Evolutionary conservation across 768 basidiomycete species (phyloP).

Genomic region (Pleurotus giganteus): DNA sequence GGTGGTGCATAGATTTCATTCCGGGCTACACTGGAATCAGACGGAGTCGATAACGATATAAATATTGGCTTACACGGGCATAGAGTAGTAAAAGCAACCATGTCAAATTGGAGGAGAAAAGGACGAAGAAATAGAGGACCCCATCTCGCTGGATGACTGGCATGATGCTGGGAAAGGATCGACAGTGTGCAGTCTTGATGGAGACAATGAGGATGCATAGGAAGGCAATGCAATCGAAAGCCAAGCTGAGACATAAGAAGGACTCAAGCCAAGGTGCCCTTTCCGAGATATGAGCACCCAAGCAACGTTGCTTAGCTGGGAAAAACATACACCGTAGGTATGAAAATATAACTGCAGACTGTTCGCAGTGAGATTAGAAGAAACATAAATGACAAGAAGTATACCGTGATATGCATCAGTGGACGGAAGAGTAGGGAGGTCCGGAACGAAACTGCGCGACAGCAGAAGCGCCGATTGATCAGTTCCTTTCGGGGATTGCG

Average conservation of each 20-base stretch:
- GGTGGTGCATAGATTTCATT: constrained; percentile 9
- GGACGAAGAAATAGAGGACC: constrained; percentile 17
- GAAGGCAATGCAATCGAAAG: constrained; percentile 19
- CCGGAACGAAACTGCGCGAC: background rate
- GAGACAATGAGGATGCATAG: constrained; percentile 9
- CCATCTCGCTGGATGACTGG: constrained; percentile 16
- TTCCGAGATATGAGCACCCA: background rate
- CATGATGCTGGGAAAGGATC: background rate
- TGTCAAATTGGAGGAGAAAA: constrained; percentile 19
- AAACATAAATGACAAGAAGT: no score
- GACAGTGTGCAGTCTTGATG: background rate
- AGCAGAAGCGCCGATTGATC: constrained; percentile 4
- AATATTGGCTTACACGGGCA: constrained; percentile 12
- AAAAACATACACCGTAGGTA: background rate
- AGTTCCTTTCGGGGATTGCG: constrained; percentile 4
- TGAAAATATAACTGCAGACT: constrained; percentile 11
- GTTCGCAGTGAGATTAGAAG: no score
- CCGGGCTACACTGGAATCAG: background rate
- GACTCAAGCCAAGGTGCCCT: constrained; percentile 12
- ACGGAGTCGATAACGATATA: background rate
- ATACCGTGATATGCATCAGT: constrained; percentile 12
- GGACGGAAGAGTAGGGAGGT: constrained; percentile 6
- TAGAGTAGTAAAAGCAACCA: constrained; percentile 17
- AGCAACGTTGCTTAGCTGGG: background rate
- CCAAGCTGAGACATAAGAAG: constrained; percentile 16